Evolutionary conservation across 441 rosid species (phyloP), one percentile per base, ranked within the genome.

Genomic region (Flueggea neowawraea): DNA sequence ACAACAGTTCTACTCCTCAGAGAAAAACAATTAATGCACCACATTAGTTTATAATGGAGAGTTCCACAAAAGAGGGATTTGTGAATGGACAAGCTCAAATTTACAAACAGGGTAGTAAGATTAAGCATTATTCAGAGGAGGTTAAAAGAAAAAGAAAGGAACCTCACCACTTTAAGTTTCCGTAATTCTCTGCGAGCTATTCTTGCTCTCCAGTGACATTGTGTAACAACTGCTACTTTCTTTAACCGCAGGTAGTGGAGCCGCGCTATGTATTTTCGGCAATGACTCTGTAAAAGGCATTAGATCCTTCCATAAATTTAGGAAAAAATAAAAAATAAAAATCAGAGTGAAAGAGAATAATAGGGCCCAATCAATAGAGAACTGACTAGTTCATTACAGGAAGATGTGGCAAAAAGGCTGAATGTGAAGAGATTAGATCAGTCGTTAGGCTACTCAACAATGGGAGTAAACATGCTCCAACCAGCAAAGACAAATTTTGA

Each of bases 191-290:
- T 78, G n/a, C 82, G 74, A 48, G 99, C 97, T 66, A 77, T 65
- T 78, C 58, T 86, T 63, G 67, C 79, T 81, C 99, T 87, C 95
- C 96, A 85, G 68, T 79, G 85, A 79, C 91, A 84, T 77, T 92
- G 98, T 50, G 72, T 68, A 36, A 69, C 61, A 43, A 87, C 74
- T 61, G 96, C 87, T 71, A 90, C 89, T 77, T 73, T 81, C 80
- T 77, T 91, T 61, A 75, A 62, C 69, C 77, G 78, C 62, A 62
- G 31, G 75, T 81, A 91, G 65, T 49, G 69, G 68, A 8, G 64
- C 12, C 54, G 80, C 52, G 84, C 84, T 67, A 82, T 71, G 76
- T 71, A 73, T 72, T 80, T 77, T 66, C 97, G 80, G 60, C 75
- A 75, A 15, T 83, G 85, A 81, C 87, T 80, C 98, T 95, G 88